phyloP scores from a whole-genome alignment of 257 asterid genomes.

The Paulownia fortunei region DNA sequence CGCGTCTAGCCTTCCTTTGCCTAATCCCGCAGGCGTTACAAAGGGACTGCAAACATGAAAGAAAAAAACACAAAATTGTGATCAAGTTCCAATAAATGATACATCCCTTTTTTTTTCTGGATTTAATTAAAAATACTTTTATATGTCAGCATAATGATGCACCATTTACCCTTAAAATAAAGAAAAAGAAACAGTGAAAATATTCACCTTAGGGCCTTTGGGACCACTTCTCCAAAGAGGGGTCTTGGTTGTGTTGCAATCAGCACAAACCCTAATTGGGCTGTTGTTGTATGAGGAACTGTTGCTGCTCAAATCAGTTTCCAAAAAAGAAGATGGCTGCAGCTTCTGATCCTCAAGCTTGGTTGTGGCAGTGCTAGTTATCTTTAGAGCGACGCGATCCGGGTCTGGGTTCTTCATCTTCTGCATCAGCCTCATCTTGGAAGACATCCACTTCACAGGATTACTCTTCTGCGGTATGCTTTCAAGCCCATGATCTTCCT shows the following conservation, averaged over 20 bases:
- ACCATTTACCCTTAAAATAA: not conserved
- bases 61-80: not conserved
- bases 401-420: conserved; percentile 46
- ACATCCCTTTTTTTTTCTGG: not conserved
- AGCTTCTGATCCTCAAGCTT: conserved; percentile 44
- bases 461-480: not conserved
- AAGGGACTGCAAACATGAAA: conserved; percentile 56
- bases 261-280: conserved; percentile 95
- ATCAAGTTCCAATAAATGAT: not conserved
- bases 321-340: conserved; percentile 47
- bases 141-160: not conserved
- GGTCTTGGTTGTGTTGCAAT: conserved; percentile 94
- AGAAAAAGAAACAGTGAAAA: not conserved
- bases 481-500: conserved; percentile 26
- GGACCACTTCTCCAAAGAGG: conserved; percentile 99
- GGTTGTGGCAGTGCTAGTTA: not conserved
- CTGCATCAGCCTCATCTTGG: conserved; percentile 72
- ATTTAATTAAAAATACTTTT: not conserved
- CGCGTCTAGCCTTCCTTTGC: conserved; percentile 91
- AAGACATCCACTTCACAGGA: conserved; percentile 61
- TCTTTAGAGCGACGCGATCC: conserved; percentile 5
- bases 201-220: conserved; percentile 87
- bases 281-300: conserved; percentile 51
- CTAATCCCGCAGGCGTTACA: conserved; percentile 97
- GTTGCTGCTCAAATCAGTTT: conserved; percentile 64